Conservation (phyloP, 805 yeast species). For the Hanseniaspora thailandica region DNA sequence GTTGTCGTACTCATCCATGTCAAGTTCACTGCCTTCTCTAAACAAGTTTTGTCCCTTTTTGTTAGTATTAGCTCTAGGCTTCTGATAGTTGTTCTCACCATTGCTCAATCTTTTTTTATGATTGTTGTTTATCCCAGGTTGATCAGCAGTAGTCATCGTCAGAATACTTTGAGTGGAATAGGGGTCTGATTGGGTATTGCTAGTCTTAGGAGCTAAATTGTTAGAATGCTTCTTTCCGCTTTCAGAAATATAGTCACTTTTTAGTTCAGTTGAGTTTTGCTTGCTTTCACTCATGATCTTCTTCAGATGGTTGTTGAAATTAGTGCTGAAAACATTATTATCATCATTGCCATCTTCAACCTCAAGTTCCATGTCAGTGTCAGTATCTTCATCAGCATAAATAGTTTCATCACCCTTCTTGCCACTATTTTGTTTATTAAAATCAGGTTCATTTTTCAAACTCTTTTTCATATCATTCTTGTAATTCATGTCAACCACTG, state of each 20-base stretch:
- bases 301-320: slow-evolving; percentile 17
- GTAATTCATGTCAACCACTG: neutral
- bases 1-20: neutral
- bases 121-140: neutral
- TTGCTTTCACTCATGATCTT: slow-evolving; percentile 10
- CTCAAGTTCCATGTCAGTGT: slow-evolving; percentile 2
- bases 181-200: neutral
- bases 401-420: slow-evolving; percentile 1
- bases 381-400: slow-evolving; percentile 13
- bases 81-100: neutral
- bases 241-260: neutral
- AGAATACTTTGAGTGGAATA: neutral
- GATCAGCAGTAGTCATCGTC: neutral
- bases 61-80: neutral
- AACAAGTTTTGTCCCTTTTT: neutral
- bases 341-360: slow-evolving; percentile 20
- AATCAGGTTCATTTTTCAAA: neutral
- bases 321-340: slow-evolving; percentile 28
- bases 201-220: neutral
- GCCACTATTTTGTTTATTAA: too few relatives aligned
- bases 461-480: neutral
- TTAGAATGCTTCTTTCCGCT: neutral
- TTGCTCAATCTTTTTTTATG: neutral
- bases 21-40: neutral
- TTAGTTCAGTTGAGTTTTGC: neutral